Percentiles rank a stretch among this genome's conserved stretches.
phyloP scores from a whole-genome alignment of 1,284 basidiomycete species.

The Stereum hirsutum region DNA sequence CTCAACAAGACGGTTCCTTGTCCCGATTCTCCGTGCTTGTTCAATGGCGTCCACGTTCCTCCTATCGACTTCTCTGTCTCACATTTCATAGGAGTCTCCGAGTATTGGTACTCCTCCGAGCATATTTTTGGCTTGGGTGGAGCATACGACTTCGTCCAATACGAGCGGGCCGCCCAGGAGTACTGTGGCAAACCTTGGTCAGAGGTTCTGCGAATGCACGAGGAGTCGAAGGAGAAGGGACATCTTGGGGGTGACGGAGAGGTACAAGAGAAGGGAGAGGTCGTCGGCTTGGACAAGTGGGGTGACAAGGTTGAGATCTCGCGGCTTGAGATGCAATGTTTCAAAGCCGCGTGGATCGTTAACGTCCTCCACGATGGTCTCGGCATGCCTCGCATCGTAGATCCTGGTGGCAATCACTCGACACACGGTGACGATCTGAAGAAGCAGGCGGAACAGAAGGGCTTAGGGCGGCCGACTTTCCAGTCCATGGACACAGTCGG shows the following conservation, averaged over 20 bases:
- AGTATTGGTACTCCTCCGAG: conserved; percentile 99
- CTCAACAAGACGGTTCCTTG: conserved; percentile 86
- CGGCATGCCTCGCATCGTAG: conserved; percentile 87
- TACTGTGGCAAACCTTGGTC: conserved; percentile 84
- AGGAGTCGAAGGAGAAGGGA: conserved; percentile 36
- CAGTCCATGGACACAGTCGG: conserved; percentile 90
- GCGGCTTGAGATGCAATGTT: conserved; percentile 94
- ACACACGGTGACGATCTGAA: conserved; percentile 60
- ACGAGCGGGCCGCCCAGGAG: conserved; percentile 84
- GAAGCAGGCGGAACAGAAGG: conserved; percentile 71
- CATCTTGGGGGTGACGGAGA: conserved; percentile 48
- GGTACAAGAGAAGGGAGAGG: conserved; percentile 44
- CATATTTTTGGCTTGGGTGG: conserved; percentile 94
- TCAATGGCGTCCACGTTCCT: conserved; percentile 94
- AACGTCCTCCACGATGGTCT: conserved; percentile 97
- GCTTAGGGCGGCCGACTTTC: conserved; percentile 71
- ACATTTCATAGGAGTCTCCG: conserved; percentile 94
- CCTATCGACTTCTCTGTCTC: conserved; percentile 86
- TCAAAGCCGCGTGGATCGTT: conserved; percentile 98
- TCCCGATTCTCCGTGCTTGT: conserved; percentile 82
- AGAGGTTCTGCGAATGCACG: conserved; percentile 65
- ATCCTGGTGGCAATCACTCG: conserved; percentile 66
- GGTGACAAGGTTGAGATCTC: conserved; percentile 70
- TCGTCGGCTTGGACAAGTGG: conserved; percentile 61
- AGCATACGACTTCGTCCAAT: conserved; percentile 92